Evolutionary conservation across 768 basidiomycete species (phyloP), one percentile per base, ranked within the genome.

Genomic region (Mycena leptocephala): DNA sequence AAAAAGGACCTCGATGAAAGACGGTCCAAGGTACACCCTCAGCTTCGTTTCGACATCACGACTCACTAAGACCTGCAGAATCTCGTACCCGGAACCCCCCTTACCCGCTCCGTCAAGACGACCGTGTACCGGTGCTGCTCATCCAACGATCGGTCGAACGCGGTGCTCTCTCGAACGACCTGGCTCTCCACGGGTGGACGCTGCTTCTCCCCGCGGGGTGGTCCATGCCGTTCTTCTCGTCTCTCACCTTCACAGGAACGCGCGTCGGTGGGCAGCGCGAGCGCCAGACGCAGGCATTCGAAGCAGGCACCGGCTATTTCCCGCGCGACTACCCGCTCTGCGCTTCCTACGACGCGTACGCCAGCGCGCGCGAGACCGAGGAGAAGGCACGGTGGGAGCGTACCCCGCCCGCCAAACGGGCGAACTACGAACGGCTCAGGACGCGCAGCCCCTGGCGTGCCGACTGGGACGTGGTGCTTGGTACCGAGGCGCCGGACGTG

Each of bases 1-100:
- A 96, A 97, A 84, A 93, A 93, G 79, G 95, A 98, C 76, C 84
- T 99, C 22, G 97, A 99, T 76, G 89, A 91, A n/a, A 89, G 98
- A 55, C 89, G 95, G 18, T 89, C 94, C 13, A 90, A 94, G 86
- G 97, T 95, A 80, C 70, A 82, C 37, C 70, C 43, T 35, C 55
- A 55, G 18, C 26, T 37, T 8, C 28, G 55, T 32, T 20, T 32
- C 26, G 65, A 30, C 76, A 14, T 61, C 39, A 70, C 20, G 33
- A 30, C 64, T 59, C 46, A 24, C 30, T 22, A 59, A 48, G 16
- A 33, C 48, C 37, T 64, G 22, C 80, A 97, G 95, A 93, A 93
- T 79, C 86, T 91, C 9, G 85, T 97, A 8, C 98, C 97, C 7
- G 97, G 97, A 3, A 94, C 92, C 0, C 84, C 87, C 10, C 90